These are phyloP conservation scores for Zygnema cylindricum DNA, from an alignment of 139 green algal genomes.

Conservation along the genomic window DNA sequence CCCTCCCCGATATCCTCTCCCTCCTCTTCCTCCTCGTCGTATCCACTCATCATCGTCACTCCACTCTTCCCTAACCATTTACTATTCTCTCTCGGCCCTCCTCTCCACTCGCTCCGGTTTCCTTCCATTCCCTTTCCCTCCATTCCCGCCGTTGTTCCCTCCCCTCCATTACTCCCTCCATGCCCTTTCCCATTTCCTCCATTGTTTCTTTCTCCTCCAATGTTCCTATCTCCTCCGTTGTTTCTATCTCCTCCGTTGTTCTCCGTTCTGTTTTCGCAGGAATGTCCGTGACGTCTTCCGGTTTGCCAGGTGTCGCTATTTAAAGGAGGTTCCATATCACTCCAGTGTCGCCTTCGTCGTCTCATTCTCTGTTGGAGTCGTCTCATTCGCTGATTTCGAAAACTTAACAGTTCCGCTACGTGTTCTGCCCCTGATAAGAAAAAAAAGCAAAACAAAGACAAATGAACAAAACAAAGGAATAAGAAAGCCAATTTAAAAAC, in stretches of 20 bases:
- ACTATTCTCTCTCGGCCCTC: neutral
- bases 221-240: too few relatives aligned
- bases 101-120: neutral
- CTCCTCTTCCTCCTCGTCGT: conserved; percentile 17
- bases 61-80: neutral
- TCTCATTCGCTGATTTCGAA: neutral
- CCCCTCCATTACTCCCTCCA: too few relatives aligned
- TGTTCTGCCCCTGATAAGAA: neutral
- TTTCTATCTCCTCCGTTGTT: too few relatives aligned
- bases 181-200: neutral
- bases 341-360: neutral
- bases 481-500: too few relatives aligned
- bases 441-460: too few relatives aligned
- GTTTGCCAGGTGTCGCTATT: neutral
- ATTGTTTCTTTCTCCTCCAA: neutral
- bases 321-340: neutral
- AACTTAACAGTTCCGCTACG: neutral
- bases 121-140: neutral
- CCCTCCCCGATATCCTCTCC: neutral
- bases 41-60: conserved; percentile 6
- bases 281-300: too few relatives aligned
- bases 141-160: too few relatives aligned
- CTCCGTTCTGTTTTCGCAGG: too few relatives aligned
- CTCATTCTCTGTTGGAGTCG: neutral
- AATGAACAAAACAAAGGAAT: too few relatives aligned